Conservation (phyloP, 2,329 filamentous ascomycete genomes). For the Dothistroma pini region DNA sequence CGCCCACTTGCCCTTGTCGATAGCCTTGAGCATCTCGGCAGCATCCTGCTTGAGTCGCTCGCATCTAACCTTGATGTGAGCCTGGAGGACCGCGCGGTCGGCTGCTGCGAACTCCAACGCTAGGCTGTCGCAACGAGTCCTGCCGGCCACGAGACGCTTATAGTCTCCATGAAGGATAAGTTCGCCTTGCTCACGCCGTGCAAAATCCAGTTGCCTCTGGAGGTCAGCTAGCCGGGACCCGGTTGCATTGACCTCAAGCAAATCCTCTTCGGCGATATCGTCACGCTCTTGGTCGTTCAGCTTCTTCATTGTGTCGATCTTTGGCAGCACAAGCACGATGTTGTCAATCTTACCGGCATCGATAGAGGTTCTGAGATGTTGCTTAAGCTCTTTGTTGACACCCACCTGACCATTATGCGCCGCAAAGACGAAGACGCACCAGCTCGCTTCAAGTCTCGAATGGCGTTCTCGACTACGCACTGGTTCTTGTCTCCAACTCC, state of each 20-base stretch:
- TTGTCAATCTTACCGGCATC: conserved; percentile 8
- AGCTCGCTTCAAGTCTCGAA: conserved; percentile 13
- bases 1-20: conserved; percentile 9
- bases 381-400: conserved; percentile 5
- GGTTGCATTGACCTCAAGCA: neutral
- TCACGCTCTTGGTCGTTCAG: neutral
- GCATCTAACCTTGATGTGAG: conserved; percentile 8
- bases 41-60: neutral
- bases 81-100: neutral
- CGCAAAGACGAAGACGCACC: conserved; percentile 14
- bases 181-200: neutral
- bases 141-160: neutral
- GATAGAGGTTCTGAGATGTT: conserved; percentile 2
- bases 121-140: neutral
- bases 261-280: neutral
- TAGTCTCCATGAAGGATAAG: neutral
- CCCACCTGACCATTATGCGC: conserved; percentile 2
- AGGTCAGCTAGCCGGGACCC: neutral
- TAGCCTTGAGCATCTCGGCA: neutral
- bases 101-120: neutral
- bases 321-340: conserved; percentile 11
- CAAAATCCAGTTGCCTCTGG: neutral
- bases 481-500: conserved; percentile 20
- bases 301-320: conserved; percentile 14
- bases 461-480: conserved; percentile 15